Evolutionary conservation across 331 rosid species (phyloP), one percentile per base, ranked within the genome.

Genomic region (Malus hybrid): DNA sequence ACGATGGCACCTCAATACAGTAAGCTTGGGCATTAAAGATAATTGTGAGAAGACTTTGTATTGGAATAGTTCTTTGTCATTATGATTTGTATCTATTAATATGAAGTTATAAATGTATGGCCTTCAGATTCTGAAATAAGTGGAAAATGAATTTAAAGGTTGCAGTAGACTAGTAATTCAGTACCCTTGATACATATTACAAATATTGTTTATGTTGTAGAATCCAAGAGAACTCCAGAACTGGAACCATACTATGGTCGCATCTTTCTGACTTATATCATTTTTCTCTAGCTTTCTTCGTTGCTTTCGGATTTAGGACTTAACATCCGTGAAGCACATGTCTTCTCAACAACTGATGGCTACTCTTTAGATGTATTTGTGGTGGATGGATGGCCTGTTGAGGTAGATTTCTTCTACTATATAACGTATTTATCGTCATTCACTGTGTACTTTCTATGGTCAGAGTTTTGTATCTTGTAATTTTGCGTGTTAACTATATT

Each of bases 311-410:
- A 95, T 84, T 92, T 95, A 84, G 97, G 97, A 64, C 96, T 95
- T 74, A 95, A 95, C 86, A 95, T 95, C 78, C 99, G 97, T 34
- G 99, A 90, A 85, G 99, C 99, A 76, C 97, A 95, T 79, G 97
- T 95, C 54, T 95, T 95, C 85, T 95, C 97, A 60, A 95, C 99
- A 7, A 89, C 95, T 32, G 99, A 95, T 77, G 96, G 93, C 74
- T 95, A 87, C 87, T 95, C 99, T 76, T 86, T 95, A 46, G 99
- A 95, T 28, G 99, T 95, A 71, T 95, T 95, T 89, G 99, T 95
- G 87, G 99, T 95, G 80, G 99, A 95, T 79, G 99, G 99, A 81
- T 95, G 99, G 99, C 89, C 85, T 66, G 72, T 74, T 61, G 93
- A 95, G 99, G 99, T 95, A 90, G 48, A 10, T 42, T 72, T 69